These are phyloP conservation scores for Ogataea allantospora DNA, from an alignment of 805 yeast genomes.

Conservation along the genomic window DNA sequence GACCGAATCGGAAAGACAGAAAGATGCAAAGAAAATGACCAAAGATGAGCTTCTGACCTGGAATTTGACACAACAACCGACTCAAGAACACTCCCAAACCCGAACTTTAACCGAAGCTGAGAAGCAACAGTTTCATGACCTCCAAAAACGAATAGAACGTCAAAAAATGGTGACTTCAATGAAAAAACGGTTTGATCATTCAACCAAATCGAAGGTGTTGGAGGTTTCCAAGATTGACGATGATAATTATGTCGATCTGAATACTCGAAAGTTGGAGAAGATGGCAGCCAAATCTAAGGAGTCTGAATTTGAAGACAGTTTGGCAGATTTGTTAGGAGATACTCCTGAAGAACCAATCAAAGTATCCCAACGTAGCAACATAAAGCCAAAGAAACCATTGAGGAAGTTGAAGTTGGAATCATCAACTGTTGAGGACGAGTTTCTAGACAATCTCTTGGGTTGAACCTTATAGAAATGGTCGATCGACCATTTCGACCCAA, in stretches of 20 bases:
- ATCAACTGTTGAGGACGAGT: slow-evolving; percentile 16
- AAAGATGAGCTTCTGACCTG: slow-evolving; percentile 17
- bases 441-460: slow-evolving; percentile 20
- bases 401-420: neutral
- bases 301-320: slow-evolving; percentile 19
- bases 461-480: slow-evolving; percentile 2
- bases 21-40: slow-evolving; percentile 13
- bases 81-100: neutral
- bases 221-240: slow-evolving; percentile 15
- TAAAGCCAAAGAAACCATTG: neutral
- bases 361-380: neutral
- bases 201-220: slow-evolving; percentile 13
- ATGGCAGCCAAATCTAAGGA: slow-evolving; percentile 3
- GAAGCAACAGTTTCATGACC: slow-evolving; percentile 18
- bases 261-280: slow-evolving; percentile 14
- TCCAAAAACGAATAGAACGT: slow-evolving; percentile 24
- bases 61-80: slow-evolving; percentile 1
- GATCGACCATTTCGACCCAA: slow-evolving; percentile 5
- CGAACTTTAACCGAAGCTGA: slow-evolving; percentile 24
- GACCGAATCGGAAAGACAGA: slow-evolving; percentile 3
- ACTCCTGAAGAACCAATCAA: neutral
- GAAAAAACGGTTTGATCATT: slow-evolving; percentile 12
- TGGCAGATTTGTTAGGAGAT: slow-evolving; percentile 22
- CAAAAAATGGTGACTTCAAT: slow-evolving; percentile 18
- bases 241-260: slow-evolving; percentile 17